A percentile compares a stretch with the other conserved stretches of the same genome.
Evolutionary conservation across 2,329 filamentous ascomycete genomes (phyloP).

Genomic region (Taxawa tesnikishii): DNA sequence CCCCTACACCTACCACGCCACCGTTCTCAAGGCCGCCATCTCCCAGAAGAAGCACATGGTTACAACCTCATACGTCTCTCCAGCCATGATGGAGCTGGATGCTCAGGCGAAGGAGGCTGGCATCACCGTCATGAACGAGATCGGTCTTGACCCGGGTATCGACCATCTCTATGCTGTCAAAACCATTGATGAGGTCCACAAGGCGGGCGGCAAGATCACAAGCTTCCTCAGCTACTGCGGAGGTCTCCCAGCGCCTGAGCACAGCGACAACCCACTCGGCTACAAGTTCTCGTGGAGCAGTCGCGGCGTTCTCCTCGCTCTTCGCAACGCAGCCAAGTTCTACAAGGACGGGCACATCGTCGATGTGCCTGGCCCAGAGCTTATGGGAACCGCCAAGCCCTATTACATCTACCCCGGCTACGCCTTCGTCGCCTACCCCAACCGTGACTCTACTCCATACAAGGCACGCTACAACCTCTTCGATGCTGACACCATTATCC

Average conservation of each 20-base stretch:
- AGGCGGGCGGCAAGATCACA: conserved; percentile 70
- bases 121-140: conserved; percentile 97
- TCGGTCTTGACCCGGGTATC: conserved; percentile 62
- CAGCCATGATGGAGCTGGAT: conserved; percentile 84
- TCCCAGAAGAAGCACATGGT: conserved; percentile 91
- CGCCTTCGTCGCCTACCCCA: conserved; percentile 84
- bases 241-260: conserved; percentile 55
- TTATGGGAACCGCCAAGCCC: conserved; percentile 81
- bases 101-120: conserved; percentile 73
- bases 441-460: conserved; percentile 82
- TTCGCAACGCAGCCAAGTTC: conserved; percentile 74
- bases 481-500: conserved; percentile 76
- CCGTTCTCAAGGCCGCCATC: conserved; percentile 88
- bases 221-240: conserved; percentile 79
- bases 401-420: conserved; percentile 86
- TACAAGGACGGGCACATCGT: conserved; percentile 68
- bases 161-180: conserved; percentile 74
- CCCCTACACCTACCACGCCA: conserved; percentile 80
- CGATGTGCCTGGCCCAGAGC: conserved; percentile 23
- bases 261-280: conserved; percentile 77
- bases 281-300: conserved; percentile 78
- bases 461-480: conserved; percentile 83
- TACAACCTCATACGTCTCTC: conserved; percentile 86
- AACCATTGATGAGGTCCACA: conserved; percentile 80
- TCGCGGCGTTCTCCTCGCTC: conserved; percentile 75